These are phyloP conservation scores for Clavariopsis aquatica DNA, from an alignment of 495 filamentous ascomycete genomes.

Conservation along the genomic window DNA sequence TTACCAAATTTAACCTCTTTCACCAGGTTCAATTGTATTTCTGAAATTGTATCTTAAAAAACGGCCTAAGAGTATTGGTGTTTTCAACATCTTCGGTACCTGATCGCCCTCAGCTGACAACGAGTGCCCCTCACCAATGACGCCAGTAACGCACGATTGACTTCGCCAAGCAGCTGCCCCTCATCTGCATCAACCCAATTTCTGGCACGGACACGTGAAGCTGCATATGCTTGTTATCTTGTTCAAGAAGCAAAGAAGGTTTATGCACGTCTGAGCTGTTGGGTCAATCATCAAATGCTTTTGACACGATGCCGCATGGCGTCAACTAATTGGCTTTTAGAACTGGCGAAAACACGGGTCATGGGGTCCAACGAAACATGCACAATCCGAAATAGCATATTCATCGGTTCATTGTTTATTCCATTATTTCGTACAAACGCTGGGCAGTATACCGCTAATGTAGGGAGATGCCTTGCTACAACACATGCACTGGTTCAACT, in stretches of 20 bases:
- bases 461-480: too few relatives aligned
- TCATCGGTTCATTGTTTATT: neutral
- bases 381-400: too few relatives aligned
- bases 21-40: neutral
- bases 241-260: neutral
- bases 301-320: neutral
- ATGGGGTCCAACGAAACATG: too few relatives aligned
- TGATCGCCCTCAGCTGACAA: neutral
- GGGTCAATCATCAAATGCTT: too few relatives aligned
- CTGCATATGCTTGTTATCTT: neutral
- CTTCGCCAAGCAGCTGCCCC: conserved; percentile 4
- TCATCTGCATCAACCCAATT: neutral
- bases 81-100: neutral
- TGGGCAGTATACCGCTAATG: too few relatives aligned
- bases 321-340: neutral
- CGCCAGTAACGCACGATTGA: neutral
- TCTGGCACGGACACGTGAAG: neutral
- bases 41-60: neutral
- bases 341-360: too few relatives aligned
- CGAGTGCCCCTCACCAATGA: neutral
- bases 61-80: neutral
- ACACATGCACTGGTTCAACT: neutral
- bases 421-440: too few relatives aligned
- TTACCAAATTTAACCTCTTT: neutral
- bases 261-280: neutral